Evolutionary conservation across 2,329 filamentous ascomycete genomes (phyloP).

Genomic region (Colletotrichum sp.): DNA sequence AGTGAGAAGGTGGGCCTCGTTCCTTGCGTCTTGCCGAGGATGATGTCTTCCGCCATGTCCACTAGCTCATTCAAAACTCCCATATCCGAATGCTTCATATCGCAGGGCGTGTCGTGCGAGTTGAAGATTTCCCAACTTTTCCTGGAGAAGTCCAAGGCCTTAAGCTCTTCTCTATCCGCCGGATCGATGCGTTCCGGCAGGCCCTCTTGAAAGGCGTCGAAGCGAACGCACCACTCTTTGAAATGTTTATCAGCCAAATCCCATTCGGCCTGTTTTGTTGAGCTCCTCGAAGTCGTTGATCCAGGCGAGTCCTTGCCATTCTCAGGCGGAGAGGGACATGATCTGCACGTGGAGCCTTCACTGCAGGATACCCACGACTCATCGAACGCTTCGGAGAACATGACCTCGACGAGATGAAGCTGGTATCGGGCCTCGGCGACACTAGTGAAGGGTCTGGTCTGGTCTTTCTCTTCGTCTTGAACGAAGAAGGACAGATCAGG

Average conservation of each 20-base stretch:
- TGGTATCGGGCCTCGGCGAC: neutral
- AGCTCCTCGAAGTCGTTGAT: neutral
- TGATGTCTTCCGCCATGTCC: constrained; percentile 7
- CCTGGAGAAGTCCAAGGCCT: neutral
- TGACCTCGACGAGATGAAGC: neutral
- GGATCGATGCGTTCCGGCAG: neutral
- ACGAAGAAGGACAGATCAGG: constrained; percentile 10
- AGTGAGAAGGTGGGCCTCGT: neutral
- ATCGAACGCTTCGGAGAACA: neutral
- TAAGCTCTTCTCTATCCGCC: neutral
- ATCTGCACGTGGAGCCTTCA: neutral
- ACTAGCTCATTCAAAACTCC: neutral
- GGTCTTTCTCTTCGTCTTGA: neutral
- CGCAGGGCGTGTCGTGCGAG: neutral
- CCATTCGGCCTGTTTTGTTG: neutral
- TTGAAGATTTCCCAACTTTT: constrained; percentile 1
- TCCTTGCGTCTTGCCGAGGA: neutral
- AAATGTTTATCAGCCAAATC: neutral
- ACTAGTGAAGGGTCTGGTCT: neutral
- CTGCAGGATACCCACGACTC: neutral
- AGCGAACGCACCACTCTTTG: neutral
- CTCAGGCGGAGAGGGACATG: neutral
- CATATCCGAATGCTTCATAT: neutral
- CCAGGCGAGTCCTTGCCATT: neutral
- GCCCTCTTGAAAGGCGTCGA: neutral